Conservation (phyloP, 768 basidiomycete species). For the Pholiota molesta region DNA sequence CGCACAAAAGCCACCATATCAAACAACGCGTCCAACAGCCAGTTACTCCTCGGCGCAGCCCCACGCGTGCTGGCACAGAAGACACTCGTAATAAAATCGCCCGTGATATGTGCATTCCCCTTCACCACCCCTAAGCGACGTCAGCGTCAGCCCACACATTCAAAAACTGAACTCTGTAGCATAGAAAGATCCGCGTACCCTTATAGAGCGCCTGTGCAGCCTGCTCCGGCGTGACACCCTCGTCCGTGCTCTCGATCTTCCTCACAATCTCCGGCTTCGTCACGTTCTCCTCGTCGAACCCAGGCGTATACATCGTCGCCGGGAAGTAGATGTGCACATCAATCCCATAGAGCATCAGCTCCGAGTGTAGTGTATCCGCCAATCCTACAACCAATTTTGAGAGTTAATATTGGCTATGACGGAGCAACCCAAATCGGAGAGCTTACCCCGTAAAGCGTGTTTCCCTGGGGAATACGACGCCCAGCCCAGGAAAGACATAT, state of each 20-base stretch:
- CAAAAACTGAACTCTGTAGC: too few relatives aligned
- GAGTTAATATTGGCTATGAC: slow-evolving; percentile 8
- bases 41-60: slow-evolving; percentile 58
- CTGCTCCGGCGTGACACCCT: slow-evolving; percentile 61
- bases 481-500: slow-evolving; percentile 79
- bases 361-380: slow-evolving; percentile 81
- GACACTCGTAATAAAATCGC: slow-evolving; percentile 65
- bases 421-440: slow-evolving; percentile 36
- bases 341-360: slow-evolving; percentile 78
- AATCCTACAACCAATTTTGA: slow-evolving; percentile 45
- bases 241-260: slow-evolving; percentile 73
- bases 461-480: slow-evolving; percentile 83
- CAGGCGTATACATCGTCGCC: slow-evolving; percentile 77
- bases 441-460: slow-evolving; percentile 68
- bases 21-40: slow-evolving; percentile 56
- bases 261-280: slow-evolving; percentile 75
- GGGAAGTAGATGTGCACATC: slow-evolving; percentile 84
- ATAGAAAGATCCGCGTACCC: slow-evolving; percentile 42
- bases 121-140: slow-evolving; percentile 58
- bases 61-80: slow-evolving; percentile 74
- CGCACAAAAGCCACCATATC: slow-evolving; percentile 51
- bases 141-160: not conserved
- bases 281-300: slow-evolving; percentile 75
- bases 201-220: slow-evolving; percentile 62
- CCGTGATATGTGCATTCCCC: slow-evolving; percentile 75